Conservation (phyloP, 495 filamentous ascomycete species). For the Lentithecium fluviatile region DNA sequence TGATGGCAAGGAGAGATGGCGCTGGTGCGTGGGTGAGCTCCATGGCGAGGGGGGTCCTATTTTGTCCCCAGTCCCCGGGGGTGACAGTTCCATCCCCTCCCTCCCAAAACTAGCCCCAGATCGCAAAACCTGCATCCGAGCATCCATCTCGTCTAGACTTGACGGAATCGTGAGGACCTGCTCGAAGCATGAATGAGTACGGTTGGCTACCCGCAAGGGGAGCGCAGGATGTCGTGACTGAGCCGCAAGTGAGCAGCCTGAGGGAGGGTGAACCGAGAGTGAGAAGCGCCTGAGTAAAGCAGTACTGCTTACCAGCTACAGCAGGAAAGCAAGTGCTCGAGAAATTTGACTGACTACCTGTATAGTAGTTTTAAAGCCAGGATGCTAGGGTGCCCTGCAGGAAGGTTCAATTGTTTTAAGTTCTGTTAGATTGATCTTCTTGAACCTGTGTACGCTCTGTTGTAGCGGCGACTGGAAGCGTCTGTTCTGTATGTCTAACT, state of each 20-base stretch:
- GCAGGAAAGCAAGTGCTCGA: background rate
- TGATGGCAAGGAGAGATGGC: background rate
- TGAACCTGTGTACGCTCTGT: too few species aligned
- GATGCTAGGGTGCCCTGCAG: too few species aligned
- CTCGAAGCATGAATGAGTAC: background rate
- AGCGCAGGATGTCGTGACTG: background rate
- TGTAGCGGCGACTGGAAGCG: too few species aligned
- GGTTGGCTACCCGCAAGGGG: background rate
- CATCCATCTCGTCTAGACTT: conserved; percentile 4
- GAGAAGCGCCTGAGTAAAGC: background rate
- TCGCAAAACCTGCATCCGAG: background rate
- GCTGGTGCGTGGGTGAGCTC: background rate
- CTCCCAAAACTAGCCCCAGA: background rate
- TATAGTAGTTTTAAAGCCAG: too few species aligned
- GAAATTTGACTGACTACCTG: conserved; percentile 4
- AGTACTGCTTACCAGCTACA: background rate
- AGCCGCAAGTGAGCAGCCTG: background rate
- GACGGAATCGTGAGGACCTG: background rate
- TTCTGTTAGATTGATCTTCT: too few species aligned
- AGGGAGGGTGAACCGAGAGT: background rate
- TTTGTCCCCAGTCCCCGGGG: background rate
- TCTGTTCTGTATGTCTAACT: too few species aligned
- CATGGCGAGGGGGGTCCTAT: background rate
- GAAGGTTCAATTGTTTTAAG: too few species aligned
- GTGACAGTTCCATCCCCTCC: background rate